These are phyloP conservation scores for Diaporthe vaccinii DNA, from an alignment of 2,329 filamentous ascomycete species.

Conservation along the genomic window DNA sequence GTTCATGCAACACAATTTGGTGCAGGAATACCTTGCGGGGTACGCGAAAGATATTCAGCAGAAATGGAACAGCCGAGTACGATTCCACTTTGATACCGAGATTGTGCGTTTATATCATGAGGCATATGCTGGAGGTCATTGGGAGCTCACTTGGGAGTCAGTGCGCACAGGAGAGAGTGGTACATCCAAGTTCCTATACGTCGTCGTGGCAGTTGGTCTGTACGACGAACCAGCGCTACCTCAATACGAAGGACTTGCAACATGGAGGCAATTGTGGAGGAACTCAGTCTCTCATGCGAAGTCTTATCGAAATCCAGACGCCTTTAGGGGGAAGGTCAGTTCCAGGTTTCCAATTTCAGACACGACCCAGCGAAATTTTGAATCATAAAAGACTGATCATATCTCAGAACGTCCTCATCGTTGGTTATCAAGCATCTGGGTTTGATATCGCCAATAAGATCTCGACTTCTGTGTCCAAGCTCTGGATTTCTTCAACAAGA, in stretches of 20 bases:
- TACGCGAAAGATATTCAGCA: background rate
- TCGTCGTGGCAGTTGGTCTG: constrained; percentile 5
- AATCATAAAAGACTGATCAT: background rate
- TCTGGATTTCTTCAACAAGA: constrained; percentile 25
- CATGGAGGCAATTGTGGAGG: background rate
- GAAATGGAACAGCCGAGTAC: background rate
- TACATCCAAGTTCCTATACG: background rate
- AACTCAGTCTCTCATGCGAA: constrained; percentile 1
- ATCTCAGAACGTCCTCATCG: background rate
- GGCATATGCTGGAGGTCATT: background rate
- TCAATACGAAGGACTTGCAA: constrained; percentile 1
- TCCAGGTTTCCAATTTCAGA: background rate
- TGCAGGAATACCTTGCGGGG: background rate
- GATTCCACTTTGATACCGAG: background rate
- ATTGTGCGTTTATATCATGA: background rate
- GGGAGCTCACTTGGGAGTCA: background rate
- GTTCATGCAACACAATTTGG: constrained; percentile 21
- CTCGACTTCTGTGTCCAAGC: background rate
- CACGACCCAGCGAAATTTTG: background rate
- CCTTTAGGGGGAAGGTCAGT: constrained; percentile 1
- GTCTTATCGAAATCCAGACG: background rate
- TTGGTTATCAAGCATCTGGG: constrained; percentile 26
- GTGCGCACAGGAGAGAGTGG: background rate
- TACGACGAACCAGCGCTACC: constrained; percentile 9
- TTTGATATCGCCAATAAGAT: constrained; percentile 25